Evolutionary conservation across 306 rosid species (phyloP), one percentile per base, ranked within the genome.

Genomic region (Prunus campanulata): DNA sequence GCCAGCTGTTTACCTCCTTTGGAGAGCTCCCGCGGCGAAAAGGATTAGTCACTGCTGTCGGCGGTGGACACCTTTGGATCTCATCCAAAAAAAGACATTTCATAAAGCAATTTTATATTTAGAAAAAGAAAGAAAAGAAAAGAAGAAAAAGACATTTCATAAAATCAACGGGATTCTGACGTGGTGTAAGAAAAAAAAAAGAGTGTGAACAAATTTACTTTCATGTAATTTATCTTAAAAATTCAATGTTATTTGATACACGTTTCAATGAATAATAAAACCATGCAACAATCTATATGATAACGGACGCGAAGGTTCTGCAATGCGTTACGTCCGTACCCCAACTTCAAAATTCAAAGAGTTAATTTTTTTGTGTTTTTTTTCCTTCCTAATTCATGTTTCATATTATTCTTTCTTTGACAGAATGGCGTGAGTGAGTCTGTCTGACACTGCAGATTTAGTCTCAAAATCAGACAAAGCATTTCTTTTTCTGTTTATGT

Each of bases 401-500:
- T 14, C 8, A 16, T 52, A 52, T 52, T 52, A 13, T 52, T 52
- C 9, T 52, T 7, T 39, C 44, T 39, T 39, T 39, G 9, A 1
- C 16, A 19, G 30, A 65, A 65, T 35, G 29, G 62, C 62, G 62
- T 56, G 62, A 56, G 57, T 35, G 42, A 35, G 42, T 35, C 42
- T 35, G 19, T 18, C 57, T 39, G 44, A 39, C 44, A 39, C 44
- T 39, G 44, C 44, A 39, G 44, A 39, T 39, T 1, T 54, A 20
- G 30, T 57, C 39, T 1, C 19, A 74, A 39, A 39, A 44, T 46
- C 59, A 60, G 47, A 60, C 48, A 74, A 60, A 74, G 14, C 19
- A 15, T 16, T 74, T 60, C 48, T 60, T 74, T 74, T 73, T 12
- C 27, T 9, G 77, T 47, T 60, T 22, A 42, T 46, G 48, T 46